phyloP scores from a whole-genome alignment of 75 land plant species.

The Larix kaempferi region DNA sequence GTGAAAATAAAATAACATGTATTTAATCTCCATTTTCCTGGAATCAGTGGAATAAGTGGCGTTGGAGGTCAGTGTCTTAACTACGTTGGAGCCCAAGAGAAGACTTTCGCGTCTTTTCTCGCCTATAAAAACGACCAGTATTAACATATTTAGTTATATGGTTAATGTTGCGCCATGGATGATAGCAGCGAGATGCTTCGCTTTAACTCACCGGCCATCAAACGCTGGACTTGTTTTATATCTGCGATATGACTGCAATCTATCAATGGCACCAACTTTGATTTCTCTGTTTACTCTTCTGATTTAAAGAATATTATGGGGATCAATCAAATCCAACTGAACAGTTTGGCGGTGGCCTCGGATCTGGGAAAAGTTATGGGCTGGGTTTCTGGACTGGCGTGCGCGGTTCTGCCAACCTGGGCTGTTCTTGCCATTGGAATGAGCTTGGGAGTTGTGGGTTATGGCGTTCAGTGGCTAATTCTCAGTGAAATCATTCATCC shows the following conservation, averaged over 20 bases:
- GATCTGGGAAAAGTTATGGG: constrained; percentile 86
- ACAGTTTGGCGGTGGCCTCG: constrained; percentile 77
- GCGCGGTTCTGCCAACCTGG: constrained; percentile 63
- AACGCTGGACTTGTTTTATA: constrained; percentile 14
- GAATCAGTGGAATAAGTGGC: too few relatives aligned
- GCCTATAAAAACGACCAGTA: too few relatives aligned
- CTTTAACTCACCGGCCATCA: constrained; percentile 47
- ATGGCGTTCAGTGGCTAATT: constrained; percentile 66
- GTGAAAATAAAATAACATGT: too few relatives aligned
- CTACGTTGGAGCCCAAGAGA: neutral
- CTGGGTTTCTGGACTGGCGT: constrained; percentile 64
- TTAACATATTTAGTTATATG: neutral
- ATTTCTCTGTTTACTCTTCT: constrained; percentile 78
- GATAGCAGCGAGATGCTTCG: too few relatives aligned
- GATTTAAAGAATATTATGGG: constrained; percentile 62
- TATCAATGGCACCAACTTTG: constrained; percentile 51
- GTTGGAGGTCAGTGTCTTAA: too few relatives aligned
- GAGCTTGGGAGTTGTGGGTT: constrained; percentile 50
- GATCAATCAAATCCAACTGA: constrained; percentile 73
- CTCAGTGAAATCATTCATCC: constrained; percentile 26
- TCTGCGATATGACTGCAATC: too few relatives aligned
- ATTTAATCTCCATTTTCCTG: too few relatives aligned
- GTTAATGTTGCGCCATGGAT: constrained; percentile 24
- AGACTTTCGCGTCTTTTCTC: neutral
- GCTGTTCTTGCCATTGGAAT: constrained; percentile 52